These are phyloP conservation scores for Eutrema heterophyllum DNA, from an alignment of 345 rosid species.

Conservation along the genomic window DNA sequence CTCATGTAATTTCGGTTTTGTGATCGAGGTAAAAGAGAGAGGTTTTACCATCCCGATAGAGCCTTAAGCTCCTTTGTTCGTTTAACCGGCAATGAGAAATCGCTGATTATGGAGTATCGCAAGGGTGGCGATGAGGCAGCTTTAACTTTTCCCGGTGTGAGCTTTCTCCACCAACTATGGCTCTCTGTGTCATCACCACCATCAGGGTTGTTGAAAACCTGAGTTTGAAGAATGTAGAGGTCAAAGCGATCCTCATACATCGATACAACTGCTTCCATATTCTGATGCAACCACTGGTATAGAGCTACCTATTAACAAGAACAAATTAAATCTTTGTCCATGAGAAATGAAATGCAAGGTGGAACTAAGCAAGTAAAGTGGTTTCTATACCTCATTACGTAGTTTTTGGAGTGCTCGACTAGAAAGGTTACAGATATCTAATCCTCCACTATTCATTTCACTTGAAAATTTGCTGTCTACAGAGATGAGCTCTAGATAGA, in stretches of 20 bases:
- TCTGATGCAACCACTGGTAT: slow-evolving; percentile 88
- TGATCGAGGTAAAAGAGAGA: slow-evolving; percentile 21
- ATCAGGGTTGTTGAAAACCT: slow-evolving; percentile 37
- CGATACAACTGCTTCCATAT: slow-evolving; percentile 74
- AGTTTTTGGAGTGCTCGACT: slow-evolving; percentile 80
- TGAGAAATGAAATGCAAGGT: not conserved
- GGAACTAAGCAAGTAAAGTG: not conserved
- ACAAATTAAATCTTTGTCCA: not conserved
- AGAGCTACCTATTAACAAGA: slow-evolving; percentile 57
- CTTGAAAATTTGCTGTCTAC: slow-evolving; percentile 71
- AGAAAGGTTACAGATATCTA: slow-evolving; percentile 66
- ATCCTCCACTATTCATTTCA: slow-evolving; percentile 52
- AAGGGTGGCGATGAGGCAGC: slow-evolving; percentile 35
- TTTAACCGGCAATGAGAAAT: slow-evolving; percentile 59
- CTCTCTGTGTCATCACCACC: slow-evolving; percentile 35
- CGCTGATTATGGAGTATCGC: slow-evolving; percentile 40
- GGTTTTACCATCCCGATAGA: slow-evolving; percentile 75
- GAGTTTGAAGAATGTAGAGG: slow-evolving; percentile 52
- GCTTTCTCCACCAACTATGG: slow-evolving; percentile 64
- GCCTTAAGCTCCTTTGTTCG: slow-evolving; percentile 86
- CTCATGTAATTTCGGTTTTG: not conserved
- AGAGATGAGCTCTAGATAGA: slow-evolving; percentile 85
- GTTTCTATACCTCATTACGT: slow-evolving; percentile 65
- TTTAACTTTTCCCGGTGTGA: slow-evolving; percentile 37
- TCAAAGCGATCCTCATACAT: slow-evolving; percentile 97